Conservation (phyloP, 2,329 filamentous ascomycete species). For the Scedosporium dehoogii region DNA sequence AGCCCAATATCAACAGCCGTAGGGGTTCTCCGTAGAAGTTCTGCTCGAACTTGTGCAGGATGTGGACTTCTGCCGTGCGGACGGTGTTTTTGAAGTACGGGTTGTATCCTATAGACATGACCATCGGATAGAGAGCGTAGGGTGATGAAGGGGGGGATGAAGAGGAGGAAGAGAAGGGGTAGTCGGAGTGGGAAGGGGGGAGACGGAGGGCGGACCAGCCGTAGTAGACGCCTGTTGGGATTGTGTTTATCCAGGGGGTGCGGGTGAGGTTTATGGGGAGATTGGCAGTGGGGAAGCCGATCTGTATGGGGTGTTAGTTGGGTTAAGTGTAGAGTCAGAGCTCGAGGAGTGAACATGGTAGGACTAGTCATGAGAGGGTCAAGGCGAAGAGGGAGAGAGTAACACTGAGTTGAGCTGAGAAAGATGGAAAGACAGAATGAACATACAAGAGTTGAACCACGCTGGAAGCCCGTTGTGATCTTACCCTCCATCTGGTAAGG, state of each 20-base stretch:
- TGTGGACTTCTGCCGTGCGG: constrained; percentile 80
- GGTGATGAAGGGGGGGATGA: constrained; percentile 14
- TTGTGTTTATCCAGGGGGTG: constrained; percentile 49
- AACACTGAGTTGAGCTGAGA: not conserved
- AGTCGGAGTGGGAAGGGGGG: constrained; percentile 35
- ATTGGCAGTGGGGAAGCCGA: constrained; percentile 95
- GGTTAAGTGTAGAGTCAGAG: not conserved
- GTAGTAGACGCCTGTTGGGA: constrained; percentile 82
- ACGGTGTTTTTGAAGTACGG: constrained; percentile 92
- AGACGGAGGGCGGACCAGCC: constrained; percentile 73
- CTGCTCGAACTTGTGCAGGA: constrained; percentile 63
- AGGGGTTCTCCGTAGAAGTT: constrained; percentile 84
- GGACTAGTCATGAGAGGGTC: not conserved
- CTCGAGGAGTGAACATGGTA: not conserved
- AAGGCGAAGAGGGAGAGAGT: not conserved
- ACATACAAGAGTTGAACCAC: constrained; percentile 80
- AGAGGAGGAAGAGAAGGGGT: constrained; percentile 11
- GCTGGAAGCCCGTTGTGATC: constrained; percentile 87
- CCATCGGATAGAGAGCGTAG: constrained; percentile 62
- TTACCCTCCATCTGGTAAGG: constrained; percentile 76
- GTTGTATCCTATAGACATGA: constrained; percentile 94
- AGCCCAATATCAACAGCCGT: constrained; percentile 73
- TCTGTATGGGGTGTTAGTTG: constrained; percentile 36
- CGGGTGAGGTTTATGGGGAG: constrained; percentile 60
- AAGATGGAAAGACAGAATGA: not conserved